phyloP scores from a whole-genome alignment of 2,329 filamentous ascomycete species.

The Aureobasidium subglaciale region DNA sequence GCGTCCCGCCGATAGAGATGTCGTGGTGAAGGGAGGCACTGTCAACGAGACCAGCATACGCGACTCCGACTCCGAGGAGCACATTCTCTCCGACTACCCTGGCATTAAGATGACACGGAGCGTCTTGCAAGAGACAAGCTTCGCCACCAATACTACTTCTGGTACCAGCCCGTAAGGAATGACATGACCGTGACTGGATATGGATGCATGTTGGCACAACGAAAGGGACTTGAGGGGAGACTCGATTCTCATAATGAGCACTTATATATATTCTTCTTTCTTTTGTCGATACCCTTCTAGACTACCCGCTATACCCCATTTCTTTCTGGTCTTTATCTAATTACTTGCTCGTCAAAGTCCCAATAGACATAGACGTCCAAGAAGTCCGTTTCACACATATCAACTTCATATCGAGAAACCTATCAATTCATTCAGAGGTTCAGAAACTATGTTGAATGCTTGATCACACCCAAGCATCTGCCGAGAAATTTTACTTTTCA shows the following conservation, averaged over 20 bases:
- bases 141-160: neutral
- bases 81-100: constrained; percentile 6
- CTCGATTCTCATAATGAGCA: neutral
- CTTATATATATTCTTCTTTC: neutral
- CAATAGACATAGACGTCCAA: too few species aligned
- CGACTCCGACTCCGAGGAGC: constrained; percentile 12
- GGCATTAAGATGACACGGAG: constrained; percentile 14
- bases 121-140: constrained; percentile 12
- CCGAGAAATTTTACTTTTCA: neutral
- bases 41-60: constrained; percentile 1
- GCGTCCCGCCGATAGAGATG: neutral
- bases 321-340: neutral
- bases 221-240: neutral
- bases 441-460: too few species aligned
- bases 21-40: constrained; percentile 11
- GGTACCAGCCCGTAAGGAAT: neutral
- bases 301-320: neutral
- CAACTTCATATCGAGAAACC: too few species aligned
- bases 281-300: neutral
- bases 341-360: neutral
- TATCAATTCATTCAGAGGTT: too few species aligned
- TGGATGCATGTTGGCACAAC: neutral
- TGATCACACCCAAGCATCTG: too few species aligned
- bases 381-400: neutral
- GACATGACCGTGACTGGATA: neutral